These are phyloP conservation scores for Pharnaceum exiguum DNA, from an alignment of 148 eudicot species.

Conservation along the genomic window DNA sequence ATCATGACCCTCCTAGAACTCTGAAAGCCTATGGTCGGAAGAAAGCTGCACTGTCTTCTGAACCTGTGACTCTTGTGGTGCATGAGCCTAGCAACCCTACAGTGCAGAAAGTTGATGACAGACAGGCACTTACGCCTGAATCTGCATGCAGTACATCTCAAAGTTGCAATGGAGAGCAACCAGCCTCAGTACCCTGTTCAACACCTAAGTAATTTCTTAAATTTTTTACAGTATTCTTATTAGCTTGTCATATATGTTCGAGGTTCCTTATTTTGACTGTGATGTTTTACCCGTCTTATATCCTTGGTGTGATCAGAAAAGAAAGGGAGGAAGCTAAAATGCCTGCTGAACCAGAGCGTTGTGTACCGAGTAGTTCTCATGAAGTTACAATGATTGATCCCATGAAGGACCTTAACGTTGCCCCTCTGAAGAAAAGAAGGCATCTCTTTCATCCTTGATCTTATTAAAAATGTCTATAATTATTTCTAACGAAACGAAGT, in stretches of 20 bases:
- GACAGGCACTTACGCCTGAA: constrained; percentile 21
- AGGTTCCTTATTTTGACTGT: neutral
- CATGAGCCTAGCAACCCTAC: constrained; percentile 15
- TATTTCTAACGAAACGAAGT: neutral
- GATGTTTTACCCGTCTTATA: neutral
- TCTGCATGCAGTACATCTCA: constrained; percentile 5
- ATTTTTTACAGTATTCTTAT: neutral
- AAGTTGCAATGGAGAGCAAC: constrained; percentile 10
- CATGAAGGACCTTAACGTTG: constrained; percentile 40
- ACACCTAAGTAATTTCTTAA: constrained; percentile 18
- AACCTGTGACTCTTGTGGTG: constrained; percentile 2
- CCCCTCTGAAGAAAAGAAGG: constrained; percentile 58
- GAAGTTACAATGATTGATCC: constrained; percentile 27
- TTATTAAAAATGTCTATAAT: neutral
- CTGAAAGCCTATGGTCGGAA: constrained; percentile 33
- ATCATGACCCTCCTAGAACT: constrained; percentile 64
- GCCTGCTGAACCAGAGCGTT: constrained; percentile 14
- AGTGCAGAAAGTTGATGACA: constrained; percentile 19
- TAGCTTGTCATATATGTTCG: neutral
- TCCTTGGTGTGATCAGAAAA: constrained; percentile 15
- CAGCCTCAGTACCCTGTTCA: constrained; percentile 4
- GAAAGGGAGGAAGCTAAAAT: constrained; percentile 9
- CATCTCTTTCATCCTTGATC: constrained; percentile 16
- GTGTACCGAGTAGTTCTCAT: constrained; percentile 19
- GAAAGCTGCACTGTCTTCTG: constrained; percentile 23